phyloP scores from a whole-genome alignment of 2,329 filamentous ascomycete genomes.

The Nigrospora sphaerica region DNA sequence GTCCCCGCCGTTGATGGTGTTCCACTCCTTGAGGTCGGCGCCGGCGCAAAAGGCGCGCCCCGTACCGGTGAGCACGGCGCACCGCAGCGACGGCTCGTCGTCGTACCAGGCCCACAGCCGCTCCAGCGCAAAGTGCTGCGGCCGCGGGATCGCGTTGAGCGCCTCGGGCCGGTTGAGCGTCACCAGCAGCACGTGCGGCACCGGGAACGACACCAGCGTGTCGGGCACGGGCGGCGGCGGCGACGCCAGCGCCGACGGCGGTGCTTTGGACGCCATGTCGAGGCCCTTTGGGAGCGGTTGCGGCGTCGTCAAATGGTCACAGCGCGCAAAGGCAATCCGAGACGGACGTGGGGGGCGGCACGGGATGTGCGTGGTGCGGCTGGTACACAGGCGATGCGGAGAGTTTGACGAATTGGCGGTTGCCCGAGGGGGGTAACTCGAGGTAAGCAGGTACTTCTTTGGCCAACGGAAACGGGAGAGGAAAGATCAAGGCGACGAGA shows the following conservation, averaged over 20 bases:
- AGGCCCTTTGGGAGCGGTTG: no score
- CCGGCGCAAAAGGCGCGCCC: constrained; percentile 63
- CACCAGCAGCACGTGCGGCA: constrained; percentile 47
- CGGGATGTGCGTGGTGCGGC: no score
- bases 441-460: no score
- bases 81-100: constrained; percentile 50
- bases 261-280: no score
- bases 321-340: no score
- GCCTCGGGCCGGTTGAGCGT: constrained; percentile 51
- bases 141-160: constrained; percentile 49
- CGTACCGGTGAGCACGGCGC: constrained; percentile 55
- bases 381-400: no score
- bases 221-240: constrained; percentile 34
- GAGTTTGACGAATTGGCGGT: no score
- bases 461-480: no score
- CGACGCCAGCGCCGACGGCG: constrained; percentile 19
- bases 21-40: constrained; percentile 62
- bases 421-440: no score
- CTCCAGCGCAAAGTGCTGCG: constrained; percentile 41
- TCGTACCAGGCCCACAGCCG: constrained; percentile 55
- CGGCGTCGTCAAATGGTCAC: no score
- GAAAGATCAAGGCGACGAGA: no score
- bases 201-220: constrained; percentile 41
- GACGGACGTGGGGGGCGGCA: no score
- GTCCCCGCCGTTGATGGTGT: constrained; percentile 29